Percentiles rank a stretch among this genome's conserved stretches.
Conservation (phyloP, 805 yeast genomes). For the Ogataea pini region DNA sequence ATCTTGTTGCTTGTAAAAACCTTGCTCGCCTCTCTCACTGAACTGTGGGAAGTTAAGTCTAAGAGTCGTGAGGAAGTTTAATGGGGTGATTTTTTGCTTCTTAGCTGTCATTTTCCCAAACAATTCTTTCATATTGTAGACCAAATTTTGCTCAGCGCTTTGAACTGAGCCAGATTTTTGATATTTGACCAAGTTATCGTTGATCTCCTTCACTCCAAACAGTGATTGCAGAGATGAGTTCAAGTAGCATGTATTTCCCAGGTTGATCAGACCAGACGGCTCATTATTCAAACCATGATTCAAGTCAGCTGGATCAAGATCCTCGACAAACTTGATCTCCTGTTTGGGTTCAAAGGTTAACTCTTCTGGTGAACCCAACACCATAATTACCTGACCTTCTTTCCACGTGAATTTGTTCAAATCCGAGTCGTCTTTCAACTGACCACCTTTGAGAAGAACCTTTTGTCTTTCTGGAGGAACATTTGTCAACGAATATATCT, state of each 20-base stretch:
- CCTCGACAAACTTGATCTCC: conserved; percentile 66
- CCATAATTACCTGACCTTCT: conserved; percentile 72
- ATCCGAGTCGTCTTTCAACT: conserved; percentile 65
- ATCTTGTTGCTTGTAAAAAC: conserved; percentile 90
- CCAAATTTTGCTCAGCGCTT: conserved; percentile 30
- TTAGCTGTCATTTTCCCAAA: conserved; percentile 45
- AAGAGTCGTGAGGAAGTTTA: conserved; percentile 61
- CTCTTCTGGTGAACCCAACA: conserved; percentile 81
- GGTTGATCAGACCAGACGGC: conserved; percentile 68
- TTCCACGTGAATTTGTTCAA: conserved; percentile 57
- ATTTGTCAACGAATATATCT: conserved; percentile 70
- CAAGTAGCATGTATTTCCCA: conserved; percentile 79
- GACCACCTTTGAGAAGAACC: conserved; percentile 86
- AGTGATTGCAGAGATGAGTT: conserved; percentile 68
- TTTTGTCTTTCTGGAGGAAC: conserved; percentile 92
- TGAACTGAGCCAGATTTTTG: conserved; percentile 17
- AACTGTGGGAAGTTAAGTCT: conserved; percentile 84
- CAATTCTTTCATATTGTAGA: conserved; percentile 40
- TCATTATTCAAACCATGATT: conserved; percentile 31
- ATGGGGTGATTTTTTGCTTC: conserved; percentile 60
- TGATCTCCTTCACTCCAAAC: conserved; percentile 46
- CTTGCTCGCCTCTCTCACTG: conserved; percentile 71
- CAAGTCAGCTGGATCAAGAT: conserved; percentile 39
- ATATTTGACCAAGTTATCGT: conserved; percentile 32
- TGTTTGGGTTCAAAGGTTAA: conserved; percentile 49